Evolutionary conservation across 805 yeast genomes (phyloP), one percentile per base, ranked within the genome.

Genomic region (Candida ascalaphidarum): DNA sequence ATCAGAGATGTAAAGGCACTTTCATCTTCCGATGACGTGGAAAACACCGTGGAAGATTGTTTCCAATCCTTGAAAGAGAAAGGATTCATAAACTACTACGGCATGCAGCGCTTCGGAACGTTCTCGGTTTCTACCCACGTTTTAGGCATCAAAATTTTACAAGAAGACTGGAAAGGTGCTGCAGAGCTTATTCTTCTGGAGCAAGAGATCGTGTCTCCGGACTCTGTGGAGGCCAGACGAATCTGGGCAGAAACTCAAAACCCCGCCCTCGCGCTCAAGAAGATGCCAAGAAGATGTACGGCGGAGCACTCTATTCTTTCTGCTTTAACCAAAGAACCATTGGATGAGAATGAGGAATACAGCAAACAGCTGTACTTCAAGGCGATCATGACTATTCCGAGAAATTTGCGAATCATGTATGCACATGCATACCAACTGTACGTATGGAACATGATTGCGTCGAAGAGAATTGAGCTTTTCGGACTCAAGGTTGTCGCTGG

Each of bases 71-170:
- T 89, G 29, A 60, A 62, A 28, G 62, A 61, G 2, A 62, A 68
- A 17, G 99, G 99, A 0, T 92, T 84, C 46, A 80, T 92, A 38
- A 92, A 92, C 53, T 92, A 92, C 49, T 92, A 71, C 51, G 99
- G 99, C n/a, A 80, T 92, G 88, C 99, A 92, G 61, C 66, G 99
- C 47, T 92, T 92, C 52, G 99, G 99, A 17, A 88, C 98, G 0
- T 89, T 85, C 47, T 82, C 96, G 9, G 68, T 86, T 17, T 84
- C 97, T 3, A 88, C 98, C 0, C 96, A 92, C 53, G 71, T 68
- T 17, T 65, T 88, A 30, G 99, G 99, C 27, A 73, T 72, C 36
- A 68, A 68, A 36, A 63, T 89, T 16, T 58, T 92, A 27, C 65
- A 73, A 27, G 74, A 72, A 20, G 76, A 86, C 32, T 92, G 94